A percentile compares a stretch with the other conserved stretches of the same genome.
Conservation (phyloP, 345 rosid genomes). For the Mercurialis annua region DNA sequence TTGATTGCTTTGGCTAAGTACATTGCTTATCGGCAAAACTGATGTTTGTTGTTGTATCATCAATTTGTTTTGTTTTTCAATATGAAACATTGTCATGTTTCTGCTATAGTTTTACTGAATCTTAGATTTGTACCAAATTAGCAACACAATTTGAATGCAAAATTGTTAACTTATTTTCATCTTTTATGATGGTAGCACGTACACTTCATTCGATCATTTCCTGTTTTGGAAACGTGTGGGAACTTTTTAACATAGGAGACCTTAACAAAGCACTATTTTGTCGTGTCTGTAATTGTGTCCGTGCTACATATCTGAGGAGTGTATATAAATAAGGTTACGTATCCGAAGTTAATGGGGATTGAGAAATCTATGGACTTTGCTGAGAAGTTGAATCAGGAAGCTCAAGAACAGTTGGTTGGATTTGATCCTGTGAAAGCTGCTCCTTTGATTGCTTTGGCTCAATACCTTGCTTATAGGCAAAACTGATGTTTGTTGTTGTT, state of each 20-base stretch:
- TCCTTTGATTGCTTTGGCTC: conserved; percentile 85
- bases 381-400: conserved; percentile 61
- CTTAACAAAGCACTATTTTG: too few species aligned
- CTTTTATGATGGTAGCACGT: too few species aligned
- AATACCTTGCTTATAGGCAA: conserved; percentile 80
- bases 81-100: not conserved
- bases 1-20: conserved; percentile 83
- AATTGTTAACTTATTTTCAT: too few species aligned
- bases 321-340: conserved; percentile 70
- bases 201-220: too few species aligned
- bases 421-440: conserved; percentile 69
- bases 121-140: not conserved
- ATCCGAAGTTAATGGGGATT: conserved; percentile 79
- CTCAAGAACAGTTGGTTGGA: conserved; percentile 51
- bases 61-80: not conserved
- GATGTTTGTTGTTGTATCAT: not conserved
- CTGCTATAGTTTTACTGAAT: not conserved
- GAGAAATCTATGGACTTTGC: conserved; percentile 75
- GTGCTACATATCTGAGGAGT: too few species aligned
- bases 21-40: conserved; percentile 81
- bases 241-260: too few species aligned
- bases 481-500: conserved; percentile 32
- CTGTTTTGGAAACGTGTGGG: too few species aligned
- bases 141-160: not conserved
- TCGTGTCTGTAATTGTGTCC: too few species aligned